Conservation (phyloP, 2,329 filamentous ascomycete genomes). For the Pyrenophora seminiperda region DNA sequence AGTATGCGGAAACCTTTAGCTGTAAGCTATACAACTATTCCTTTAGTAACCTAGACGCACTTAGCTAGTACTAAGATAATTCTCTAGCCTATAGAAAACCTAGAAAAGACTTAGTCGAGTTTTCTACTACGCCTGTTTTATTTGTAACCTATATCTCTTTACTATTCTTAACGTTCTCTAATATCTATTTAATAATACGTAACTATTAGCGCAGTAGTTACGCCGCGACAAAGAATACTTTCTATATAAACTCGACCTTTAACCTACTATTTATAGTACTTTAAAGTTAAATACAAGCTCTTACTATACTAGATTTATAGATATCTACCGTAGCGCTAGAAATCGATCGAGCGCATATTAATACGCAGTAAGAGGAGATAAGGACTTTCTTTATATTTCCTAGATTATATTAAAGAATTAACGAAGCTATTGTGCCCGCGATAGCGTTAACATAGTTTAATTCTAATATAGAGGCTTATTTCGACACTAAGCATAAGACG, state of each 20-base stretch:
- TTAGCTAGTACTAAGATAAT: slow-evolving; percentile 8
- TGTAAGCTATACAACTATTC: slow-evolving; percentile 8
- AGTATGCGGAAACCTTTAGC: slow-evolving; percentile 1
- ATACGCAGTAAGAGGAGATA: not conserved
- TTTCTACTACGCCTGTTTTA: not conserved
- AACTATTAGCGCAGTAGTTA: not conserved
- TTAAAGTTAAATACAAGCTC: not conserved
- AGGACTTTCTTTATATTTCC: slow-evolving; percentile 11
- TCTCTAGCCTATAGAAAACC: slow-evolving; percentile 5
- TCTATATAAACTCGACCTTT: not conserved
- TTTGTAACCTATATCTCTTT: not conserved
- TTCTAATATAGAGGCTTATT: not conserved
- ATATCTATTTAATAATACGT: not conserved
- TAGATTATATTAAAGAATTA: slow-evolving; percentile 4
- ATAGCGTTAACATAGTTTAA: slow-evolving; percentile 12
- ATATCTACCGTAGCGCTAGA: not conserved
- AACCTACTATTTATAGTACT: not conserved
- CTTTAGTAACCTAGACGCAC: slow-evolving; percentile 4
- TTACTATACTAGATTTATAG: not conserved
- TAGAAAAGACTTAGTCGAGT: not conserved
- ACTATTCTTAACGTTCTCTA: not conserved
- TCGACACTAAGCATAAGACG: slow-evolving; percentile 12
- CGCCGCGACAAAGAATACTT: not conserved
- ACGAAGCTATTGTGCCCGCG: not conserved
- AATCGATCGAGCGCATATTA: not conserved